Percentiles rank a stretch among this genome's conserved stretches.
Evolutionary conservation across 169 alveolate species (phyloP).

Genomic region (Plasmodium adleri): DNA sequence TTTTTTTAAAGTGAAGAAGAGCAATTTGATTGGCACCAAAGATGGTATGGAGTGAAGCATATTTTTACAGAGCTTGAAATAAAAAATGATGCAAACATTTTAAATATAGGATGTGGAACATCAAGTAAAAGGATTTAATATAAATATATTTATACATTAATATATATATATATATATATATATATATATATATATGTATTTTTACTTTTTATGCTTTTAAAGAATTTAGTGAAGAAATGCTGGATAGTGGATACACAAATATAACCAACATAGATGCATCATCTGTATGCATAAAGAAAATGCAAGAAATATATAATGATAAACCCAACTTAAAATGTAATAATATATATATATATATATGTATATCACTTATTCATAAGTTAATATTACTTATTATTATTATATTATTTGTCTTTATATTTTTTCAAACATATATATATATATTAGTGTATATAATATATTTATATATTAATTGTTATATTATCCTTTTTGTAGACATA

Average conservation of each 20-base stretch:
- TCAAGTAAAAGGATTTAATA: conserved; percentile 47
- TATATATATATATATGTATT: conserved; percentile 10
- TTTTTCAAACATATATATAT: not conserved
- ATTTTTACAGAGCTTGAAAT: conserved; percentile 50
- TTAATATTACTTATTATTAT: not conserved
- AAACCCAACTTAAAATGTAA: conserved; percentile 73
- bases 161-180: conserved; percentile 3
- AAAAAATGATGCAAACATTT: conserved; percentile 57
- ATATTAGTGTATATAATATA: not conserved
- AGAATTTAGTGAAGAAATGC: conserved; percentile 75
- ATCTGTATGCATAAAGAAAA: conserved; percentile 61
- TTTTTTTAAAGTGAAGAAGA: conserved; percentile 70
- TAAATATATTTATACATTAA: conserved; percentile 1
- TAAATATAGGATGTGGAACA: conserved; percentile 72
- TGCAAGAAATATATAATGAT: conserved; percentile 57
- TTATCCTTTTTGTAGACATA: conserved; percentile 16
- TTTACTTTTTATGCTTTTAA: conserved; percentile 1
- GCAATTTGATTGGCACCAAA: conserved; percentile 77
- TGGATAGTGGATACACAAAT: conserved; percentile 52
- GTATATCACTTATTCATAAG: not conserved
- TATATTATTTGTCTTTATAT: not conserved
- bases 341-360: not conserved
- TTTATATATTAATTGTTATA: not conserved
- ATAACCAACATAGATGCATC: conserved; percentile 76
- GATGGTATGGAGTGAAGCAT: conserved; percentile 72